Conservation (phyloP, 1,284 basidiomycete genomes). For the Cystobasidium slooffiae region DNA sequence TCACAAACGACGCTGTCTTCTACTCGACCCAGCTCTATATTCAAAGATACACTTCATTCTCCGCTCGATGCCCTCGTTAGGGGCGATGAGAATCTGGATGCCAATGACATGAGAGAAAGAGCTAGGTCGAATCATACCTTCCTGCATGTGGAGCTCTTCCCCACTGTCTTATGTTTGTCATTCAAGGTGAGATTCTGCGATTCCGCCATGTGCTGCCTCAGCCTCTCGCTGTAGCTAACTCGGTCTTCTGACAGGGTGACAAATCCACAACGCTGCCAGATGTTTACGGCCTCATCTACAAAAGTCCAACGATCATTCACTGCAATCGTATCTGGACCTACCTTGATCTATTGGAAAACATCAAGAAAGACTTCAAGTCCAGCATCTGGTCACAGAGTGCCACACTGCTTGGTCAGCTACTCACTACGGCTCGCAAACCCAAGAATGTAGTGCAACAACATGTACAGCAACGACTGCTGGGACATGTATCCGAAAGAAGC, state of each 20-base stretch:
- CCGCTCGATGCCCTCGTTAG: background rate
- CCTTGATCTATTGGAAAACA: constrained; percentile 59
- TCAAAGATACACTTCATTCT: constrained; percentile 1
- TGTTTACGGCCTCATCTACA: constrained; percentile 62
- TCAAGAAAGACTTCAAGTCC: constrained; percentile 54
- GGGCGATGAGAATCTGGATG: constrained; percentile 52
- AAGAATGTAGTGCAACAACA: constrained; percentile 41
- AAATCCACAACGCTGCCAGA: constrained; percentile 61
- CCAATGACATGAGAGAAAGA: constrained; percentile 59
- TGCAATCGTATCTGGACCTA: constrained; percentile 86
- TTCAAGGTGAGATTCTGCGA: constrained; percentile 59
- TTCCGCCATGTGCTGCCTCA: background rate
- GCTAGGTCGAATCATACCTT: constrained; percentile 67
- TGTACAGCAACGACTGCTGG: constrained; percentile 23
- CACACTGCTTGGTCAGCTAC: constrained; percentile 56
- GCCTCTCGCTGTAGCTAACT: constrained; percentile 46
- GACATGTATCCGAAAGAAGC: constrained; percentile 11
- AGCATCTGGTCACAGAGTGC: constrained; percentile 58
- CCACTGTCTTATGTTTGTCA: constrained; percentile 61
- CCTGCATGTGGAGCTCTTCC: constrained; percentile 75
- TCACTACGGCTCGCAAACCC: constrained; percentile 53
- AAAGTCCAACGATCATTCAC: constrained; percentile 69
- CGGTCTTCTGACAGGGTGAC: constrained; percentile 60
- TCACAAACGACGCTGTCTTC: constrained; percentile 21
- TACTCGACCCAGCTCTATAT: constrained; percentile 1